These are phyloP conservation scores for Zelonia costaricensis DNA, from an alignment of 208 protist genomes.

Conservation along the genomic window DNA sequence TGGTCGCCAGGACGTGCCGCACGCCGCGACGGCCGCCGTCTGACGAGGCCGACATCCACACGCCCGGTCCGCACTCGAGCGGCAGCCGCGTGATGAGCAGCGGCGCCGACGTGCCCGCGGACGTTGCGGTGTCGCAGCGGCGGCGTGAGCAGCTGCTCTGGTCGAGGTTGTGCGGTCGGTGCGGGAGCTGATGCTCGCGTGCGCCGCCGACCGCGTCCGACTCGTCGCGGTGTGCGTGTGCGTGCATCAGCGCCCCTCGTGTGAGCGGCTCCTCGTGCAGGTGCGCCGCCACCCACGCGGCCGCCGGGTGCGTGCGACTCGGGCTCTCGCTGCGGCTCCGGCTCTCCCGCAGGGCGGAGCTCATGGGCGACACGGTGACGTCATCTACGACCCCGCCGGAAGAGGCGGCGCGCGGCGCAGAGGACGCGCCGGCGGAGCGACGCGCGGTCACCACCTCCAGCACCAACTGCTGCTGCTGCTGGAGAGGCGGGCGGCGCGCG, in stretches of 20 bases:
- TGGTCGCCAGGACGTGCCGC: slow-evolving; percentile 17
- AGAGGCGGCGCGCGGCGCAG: neutral
- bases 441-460: slow-evolving; percentile 17
- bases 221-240: neutral
- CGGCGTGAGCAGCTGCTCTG: slow-evolving; percentile 17
- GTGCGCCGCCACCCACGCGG: slow-evolving; percentile 1
- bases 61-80: slow-evolving; percentile 62
- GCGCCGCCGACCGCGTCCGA: no score
- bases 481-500: neutral
- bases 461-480: neutral
- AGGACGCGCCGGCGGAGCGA: neutral
- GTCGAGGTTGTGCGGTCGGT: no score
- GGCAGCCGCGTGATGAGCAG: slow-evolving; percentile 57
- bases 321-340: neutral
- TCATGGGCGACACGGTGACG: slow-evolving; percentile 27
- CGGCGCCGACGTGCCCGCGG: slow-evolving; percentile 8
- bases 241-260: neutral
- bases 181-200: no score
- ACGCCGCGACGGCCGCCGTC: neutral
- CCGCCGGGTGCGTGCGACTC: neutral
- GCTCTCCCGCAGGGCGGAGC: neutral
- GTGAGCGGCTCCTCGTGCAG: slow-evolving; percentile 3
- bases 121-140: neutral
- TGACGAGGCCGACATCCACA: slow-evolving; percentile 40
- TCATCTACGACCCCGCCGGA: slow-evolving; percentile 1